Percentiles rank a stretch among this genome's conserved stretches.
These are phyloP conservation scores for Neospora caninum DNA, from an alignment of 169 alveolate species.

Conservation along the genomic window DNA sequence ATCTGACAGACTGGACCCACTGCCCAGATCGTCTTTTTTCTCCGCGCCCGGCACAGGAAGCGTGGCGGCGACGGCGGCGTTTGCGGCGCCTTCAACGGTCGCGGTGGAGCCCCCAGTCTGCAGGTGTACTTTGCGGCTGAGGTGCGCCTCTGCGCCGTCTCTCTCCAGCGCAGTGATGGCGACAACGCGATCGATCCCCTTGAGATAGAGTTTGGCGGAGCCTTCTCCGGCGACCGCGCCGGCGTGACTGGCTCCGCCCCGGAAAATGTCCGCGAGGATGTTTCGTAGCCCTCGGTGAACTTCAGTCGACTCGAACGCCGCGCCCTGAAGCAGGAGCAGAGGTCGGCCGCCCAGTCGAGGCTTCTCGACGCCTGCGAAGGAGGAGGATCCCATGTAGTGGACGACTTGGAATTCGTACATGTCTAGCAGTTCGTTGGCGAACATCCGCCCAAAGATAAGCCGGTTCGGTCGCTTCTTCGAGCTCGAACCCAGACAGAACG, in stretches of 20 bases:
- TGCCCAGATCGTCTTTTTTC: background rate
- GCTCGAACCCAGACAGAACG: slow-evolving; percentile 46
- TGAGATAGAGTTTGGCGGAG: slow-evolving; percentile 27
- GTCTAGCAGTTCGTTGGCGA: slow-evolving; percentile 48
- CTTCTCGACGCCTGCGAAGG: slow-evolving; percentile 26
- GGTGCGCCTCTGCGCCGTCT: background rate
- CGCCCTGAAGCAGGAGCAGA: slow-evolving; percentile 63
- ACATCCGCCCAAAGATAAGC: slow-evolving; percentile 53
- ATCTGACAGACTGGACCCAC: background rate
- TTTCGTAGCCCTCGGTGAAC: slow-evolving; percentile 27
- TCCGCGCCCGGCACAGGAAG: background rate
- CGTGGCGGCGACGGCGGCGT: slow-evolving; percentile 29
- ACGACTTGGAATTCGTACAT: slow-evolving; percentile 56
- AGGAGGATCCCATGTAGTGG: slow-evolving; percentile 13
- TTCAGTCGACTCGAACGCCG: slow-evolving; percentile 39
- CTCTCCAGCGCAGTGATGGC: slow-evolving; percentile 51
- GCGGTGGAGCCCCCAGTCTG: slow-evolving; percentile 22
- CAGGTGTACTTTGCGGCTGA: background rate
- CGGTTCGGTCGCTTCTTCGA: slow-evolving; percentile 65
- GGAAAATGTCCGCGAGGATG: slow-evolving; percentile 52
- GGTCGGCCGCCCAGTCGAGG: slow-evolving; percentile 59
- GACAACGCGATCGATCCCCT: slow-evolving; percentile 51
- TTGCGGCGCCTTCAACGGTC: slow-evolving; percentile 10
- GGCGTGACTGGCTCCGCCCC: slow-evolving; percentile 5
- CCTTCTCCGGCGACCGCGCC: background rate